A percentile compares a stretch with the other conserved stretches of the same genome.
Conservation (phyloP, 2,329 filamentous ascomycete species). For the Cladobotryum mycophilum region DNA sequence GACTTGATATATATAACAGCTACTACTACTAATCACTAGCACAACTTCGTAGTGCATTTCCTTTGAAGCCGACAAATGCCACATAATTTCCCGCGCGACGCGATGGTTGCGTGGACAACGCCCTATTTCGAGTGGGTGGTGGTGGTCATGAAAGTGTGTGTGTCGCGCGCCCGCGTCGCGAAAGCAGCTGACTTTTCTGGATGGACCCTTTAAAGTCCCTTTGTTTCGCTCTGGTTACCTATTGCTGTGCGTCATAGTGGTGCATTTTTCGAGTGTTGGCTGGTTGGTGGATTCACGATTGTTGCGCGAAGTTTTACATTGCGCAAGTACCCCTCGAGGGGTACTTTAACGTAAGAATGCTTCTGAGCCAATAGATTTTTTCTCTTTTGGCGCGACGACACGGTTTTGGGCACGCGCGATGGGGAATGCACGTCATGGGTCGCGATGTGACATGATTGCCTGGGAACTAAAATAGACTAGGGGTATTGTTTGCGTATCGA, state of each 20-base stretch:
- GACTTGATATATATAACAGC: too few relatives aligned
- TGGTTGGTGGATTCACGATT: neutral
- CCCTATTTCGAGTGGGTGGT: neutral
- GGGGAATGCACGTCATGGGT: neutral
- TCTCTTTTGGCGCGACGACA: neutral
- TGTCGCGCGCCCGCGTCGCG: slow-evolving; percentile 15
- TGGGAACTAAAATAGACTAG: neutral
- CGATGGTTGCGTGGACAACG: slow-evolving; percentile 8
- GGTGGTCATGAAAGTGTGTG: neutral
- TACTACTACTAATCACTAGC: too few relatives aligned
- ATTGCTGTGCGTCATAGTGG: slow-evolving; percentile 15
- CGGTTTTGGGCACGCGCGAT: neutral
- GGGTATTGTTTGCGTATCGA: too few relatives aligned
- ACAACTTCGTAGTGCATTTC: too few relatives aligned
- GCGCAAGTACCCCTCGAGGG: too few relatives aligned
- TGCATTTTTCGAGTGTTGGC: neutral
- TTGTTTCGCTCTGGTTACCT: neutral
- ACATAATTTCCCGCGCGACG: neutral
- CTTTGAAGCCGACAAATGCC: too few relatives aligned
- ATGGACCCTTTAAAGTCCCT: too few relatives aligned
- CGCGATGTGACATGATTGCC: neutral
- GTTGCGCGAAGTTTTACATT: neutral
- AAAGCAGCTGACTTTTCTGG: slow-evolving; percentile 16
- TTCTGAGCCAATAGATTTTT: neutral
- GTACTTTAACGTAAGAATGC: too few relatives aligned